Evolutionary conservation across 192 early-diverging fungal genomes (phyloP).

Genomic region (Coemansia sp.): DNA sequence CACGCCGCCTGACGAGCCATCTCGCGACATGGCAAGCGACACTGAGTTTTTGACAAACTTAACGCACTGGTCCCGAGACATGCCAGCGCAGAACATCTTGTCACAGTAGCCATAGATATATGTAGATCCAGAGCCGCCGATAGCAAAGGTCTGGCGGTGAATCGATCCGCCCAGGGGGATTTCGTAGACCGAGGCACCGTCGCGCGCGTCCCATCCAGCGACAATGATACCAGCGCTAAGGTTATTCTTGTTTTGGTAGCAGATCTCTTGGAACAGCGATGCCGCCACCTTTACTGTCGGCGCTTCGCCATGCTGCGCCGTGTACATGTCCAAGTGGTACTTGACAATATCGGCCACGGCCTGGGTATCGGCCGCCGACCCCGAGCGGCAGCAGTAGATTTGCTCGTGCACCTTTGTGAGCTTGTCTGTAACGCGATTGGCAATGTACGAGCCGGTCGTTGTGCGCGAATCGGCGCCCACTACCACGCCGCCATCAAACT

Average conservation of each 20-base stretch:
- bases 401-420: conserved; percentile 91
- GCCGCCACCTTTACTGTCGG: conserved; percentile 87
- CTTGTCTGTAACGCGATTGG: conserved; percentile 97
- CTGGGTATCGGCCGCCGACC: conserved; percentile 97
- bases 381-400: conserved; percentile 98
- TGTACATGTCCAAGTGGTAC: conserved; percentile 92
- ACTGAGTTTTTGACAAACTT: conserved; percentile 94
- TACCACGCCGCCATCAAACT: conserved; percentile 88
- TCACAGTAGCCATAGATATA: conserved; percentile 99
- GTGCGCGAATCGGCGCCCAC: conserved; percentile 97
- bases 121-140: conserved; percentile 92
- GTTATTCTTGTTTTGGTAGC: conserved; percentile 89
- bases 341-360: conserved; percentile 96
- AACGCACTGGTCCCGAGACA: conserved; percentile 84
- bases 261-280: conserved; percentile 88
- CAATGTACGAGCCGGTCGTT: conserved; percentile 92
- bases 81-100: conserved; percentile 70
- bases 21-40: conserved; percentile 89
- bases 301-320: conserved; percentile 77
- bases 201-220: conserved; percentile 92
- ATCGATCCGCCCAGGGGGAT: conserved; percentile 92
- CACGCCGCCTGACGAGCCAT: conserved; percentile 95
- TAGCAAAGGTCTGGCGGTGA: conserved; percentile 87
- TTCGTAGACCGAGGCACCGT: conserved; percentile 84
- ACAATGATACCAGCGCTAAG: conserved; percentile 94